A percentile compares a stretch with the other conserved stretches of the same genome.
These are phyloP conservation scores for Cystobasidium pallidum DNA, from an alignment of 1,284 basidiomycete species.

Conservation along the genomic window DNA sequence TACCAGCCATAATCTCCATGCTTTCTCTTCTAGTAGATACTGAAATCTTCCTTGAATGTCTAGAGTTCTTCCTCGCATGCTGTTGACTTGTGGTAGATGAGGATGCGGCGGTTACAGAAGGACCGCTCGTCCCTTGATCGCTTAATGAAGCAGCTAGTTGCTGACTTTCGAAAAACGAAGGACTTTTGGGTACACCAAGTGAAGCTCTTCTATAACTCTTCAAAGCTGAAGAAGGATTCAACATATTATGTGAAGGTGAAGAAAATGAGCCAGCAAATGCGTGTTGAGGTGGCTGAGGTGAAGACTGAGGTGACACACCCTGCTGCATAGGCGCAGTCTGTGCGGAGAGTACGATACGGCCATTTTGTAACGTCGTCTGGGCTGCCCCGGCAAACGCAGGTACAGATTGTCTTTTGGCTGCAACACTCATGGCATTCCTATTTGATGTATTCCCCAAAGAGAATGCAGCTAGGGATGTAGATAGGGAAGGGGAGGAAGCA, in stretches of 20 bases:
- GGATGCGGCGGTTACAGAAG: constrained; percentile 3
- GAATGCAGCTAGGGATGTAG: constrained; percentile 10
- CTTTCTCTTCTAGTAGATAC: constrained; percentile 53
- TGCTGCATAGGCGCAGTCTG: neutral
- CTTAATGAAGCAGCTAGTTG: constrained; percentile 1
- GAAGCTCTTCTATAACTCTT: constrained; percentile 22
- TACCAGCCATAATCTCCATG: constrained; percentile 52
- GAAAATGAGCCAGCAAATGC: constrained; percentile 17
- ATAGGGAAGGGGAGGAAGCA: constrained; percentile 30
- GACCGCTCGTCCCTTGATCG: constrained; percentile 1
- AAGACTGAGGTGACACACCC: constrained; percentile 26
- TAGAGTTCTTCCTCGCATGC: constrained; percentile 50
- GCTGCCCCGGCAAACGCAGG: constrained; percentile 18
- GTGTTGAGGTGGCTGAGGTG: constrained; percentile 30
- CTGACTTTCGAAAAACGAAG: constrained; percentile 27
- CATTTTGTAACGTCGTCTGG: constrained; percentile 20
- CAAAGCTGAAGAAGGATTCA: constrained; percentile 20
- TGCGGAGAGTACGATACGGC: constrained; percentile 19
- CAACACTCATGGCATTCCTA: neutral
- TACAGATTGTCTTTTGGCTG: constrained; percentile 19
- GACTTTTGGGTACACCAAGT: constrained; percentile 20
- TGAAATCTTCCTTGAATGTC: constrained; percentile 49
- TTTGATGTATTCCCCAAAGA: neutral
- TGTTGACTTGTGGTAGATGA: constrained; percentile 6
- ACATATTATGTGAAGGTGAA: neutral